Evolutionary conservation across 805 yeast species (phyloP).

Genomic region (Ogataea salicorniae): DNA sequence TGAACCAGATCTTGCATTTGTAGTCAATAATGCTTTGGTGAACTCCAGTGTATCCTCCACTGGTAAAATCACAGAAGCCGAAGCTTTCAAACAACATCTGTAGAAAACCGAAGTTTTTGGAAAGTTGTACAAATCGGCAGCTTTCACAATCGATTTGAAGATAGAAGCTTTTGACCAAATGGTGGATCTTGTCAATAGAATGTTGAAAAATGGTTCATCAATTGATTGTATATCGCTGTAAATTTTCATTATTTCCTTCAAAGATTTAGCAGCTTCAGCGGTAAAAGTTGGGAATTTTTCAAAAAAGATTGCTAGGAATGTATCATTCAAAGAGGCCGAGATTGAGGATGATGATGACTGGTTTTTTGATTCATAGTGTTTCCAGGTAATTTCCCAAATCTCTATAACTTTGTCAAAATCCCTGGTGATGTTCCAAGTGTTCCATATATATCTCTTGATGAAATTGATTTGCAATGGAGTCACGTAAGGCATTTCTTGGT

Average conservation of each 20-base stretch:
- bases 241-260: constrained; percentile 49
- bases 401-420: constrained; percentile 52
- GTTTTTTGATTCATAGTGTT: constrained; percentile 43
- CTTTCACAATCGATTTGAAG: constrained; percentile 57
- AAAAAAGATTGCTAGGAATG: constrained; percentile 68
- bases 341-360: constrained; percentile 54
- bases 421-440: constrained; percentile 50
- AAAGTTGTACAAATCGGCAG: constrained; percentile 54
- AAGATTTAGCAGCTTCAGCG: constrained; percentile 47
- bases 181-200: constrained; percentile 58
- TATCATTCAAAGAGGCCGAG: constrained; percentile 65
- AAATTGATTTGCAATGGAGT: constrained; percentile 68
- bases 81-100: constrained; percentile 66
- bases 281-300: constrained; percentile 46
- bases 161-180: constrained; percentile 62
- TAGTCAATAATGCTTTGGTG: constrained; percentile 25
- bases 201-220: constrained; percentile 82
- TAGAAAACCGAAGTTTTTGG: constrained; percentile 63
- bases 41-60: constrained; percentile 44
- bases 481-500: constrained; percentile 62
- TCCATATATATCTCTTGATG: constrained; percentile 57
- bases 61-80: constrained; percentile 54
- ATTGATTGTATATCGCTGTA: constrained; percentile 54
- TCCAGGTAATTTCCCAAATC: constrained; percentile 59
- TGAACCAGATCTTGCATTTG: constrained; percentile 47